Percentiles rank a stretch among this genome's conserved stretches.
Evolutionary conservation across 2,329 filamentous ascomycete genomes (phyloP).

Genomic region (Epichloe gansuensis): DNA sequence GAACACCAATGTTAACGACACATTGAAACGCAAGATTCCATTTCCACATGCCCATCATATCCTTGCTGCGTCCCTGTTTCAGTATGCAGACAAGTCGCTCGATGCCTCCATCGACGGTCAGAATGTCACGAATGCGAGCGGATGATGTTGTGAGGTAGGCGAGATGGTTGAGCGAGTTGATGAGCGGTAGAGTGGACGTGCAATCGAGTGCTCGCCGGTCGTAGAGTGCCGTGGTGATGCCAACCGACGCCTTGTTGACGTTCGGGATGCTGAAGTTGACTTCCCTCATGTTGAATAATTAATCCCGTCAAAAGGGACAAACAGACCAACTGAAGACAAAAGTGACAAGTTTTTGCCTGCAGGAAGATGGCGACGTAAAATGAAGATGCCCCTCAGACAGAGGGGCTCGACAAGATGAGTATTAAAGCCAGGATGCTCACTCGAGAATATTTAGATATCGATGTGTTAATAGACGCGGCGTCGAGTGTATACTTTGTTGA

Average conservation of each 20-base stretch:
- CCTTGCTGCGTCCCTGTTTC: constrained; percentile 91
- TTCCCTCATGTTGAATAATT: constrained; percentile 71
- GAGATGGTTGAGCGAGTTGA: constrained; percentile 98
- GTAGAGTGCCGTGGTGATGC: constrained; percentile 96
- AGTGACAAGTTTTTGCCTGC: not conserved
- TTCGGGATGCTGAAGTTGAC: constrained; percentile 99
- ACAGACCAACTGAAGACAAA: not conserved
- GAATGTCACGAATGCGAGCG: constrained; percentile 89
- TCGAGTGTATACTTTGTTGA: not conserved
- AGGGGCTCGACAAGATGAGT: constrained; percentile 4
- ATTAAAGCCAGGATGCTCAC: constrained; percentile 3
- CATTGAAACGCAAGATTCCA: constrained; percentile 99
- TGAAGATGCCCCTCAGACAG: constrained; percentile 6
- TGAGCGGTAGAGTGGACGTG: constrained; percentile 91
- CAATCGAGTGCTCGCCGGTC: constrained; percentile 95
- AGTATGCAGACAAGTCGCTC: constrained; percentile 94
- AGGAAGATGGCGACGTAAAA: not conserved
- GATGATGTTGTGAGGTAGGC: constrained; percentile 97
- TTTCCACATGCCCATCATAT: constrained; percentile 99
- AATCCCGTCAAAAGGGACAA: constrained; percentile 4
- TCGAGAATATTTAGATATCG: not conserved
- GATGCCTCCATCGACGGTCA: constrained; percentile 97
- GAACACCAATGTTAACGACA: constrained; percentile 95
- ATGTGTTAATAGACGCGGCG: not conserved
- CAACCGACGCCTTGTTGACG: constrained; percentile 98